Evolutionary conservation across 2,329 filamentous ascomycete genomes (phyloP).

Genomic region (Xylariaceae sp.): DNA sequence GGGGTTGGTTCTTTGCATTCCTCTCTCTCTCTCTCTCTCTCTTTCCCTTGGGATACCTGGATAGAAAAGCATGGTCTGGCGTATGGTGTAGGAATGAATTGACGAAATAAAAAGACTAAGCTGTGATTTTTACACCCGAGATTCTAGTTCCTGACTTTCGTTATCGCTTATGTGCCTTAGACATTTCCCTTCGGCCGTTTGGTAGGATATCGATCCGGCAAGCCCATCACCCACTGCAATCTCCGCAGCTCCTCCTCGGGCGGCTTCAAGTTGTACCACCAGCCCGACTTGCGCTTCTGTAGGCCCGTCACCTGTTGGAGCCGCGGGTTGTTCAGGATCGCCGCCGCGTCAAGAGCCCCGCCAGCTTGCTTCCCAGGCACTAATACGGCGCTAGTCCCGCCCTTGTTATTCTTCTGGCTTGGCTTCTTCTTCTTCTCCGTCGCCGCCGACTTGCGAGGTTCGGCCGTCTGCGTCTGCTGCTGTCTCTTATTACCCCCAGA

Average conservation of each 20-base stretch:
- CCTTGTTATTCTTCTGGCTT: not conserved
- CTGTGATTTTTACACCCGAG: slow-evolving; percentile 9
- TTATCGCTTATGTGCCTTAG: not conserved
- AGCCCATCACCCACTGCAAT: slow-evolving; percentile 26
- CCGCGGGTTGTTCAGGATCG: slow-evolving; percentile 22
- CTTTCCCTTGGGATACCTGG: slow-evolving; percentile 12
- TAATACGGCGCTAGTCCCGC: no score
- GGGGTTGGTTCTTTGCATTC: no score
- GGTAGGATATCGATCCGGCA: slow-evolving; percentile 27
- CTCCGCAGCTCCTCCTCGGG: slow-evolving; percentile 25
- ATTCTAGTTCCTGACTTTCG: not conserved
- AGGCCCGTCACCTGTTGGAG: slow-evolving; percentile 31
- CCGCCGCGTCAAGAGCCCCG: slow-evolving; percentile 14
- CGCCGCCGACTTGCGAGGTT: not conserved
- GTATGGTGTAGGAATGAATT: slow-evolving; percentile 10
- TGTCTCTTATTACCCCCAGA: not conserved
- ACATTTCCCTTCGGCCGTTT: slow-evolving; percentile 29
- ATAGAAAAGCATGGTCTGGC: slow-evolving; percentile 13
- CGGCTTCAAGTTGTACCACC: slow-evolving; percentile 18
- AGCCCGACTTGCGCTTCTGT: slow-evolving; percentile 19
- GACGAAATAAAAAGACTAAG: slow-evolving; percentile 14
- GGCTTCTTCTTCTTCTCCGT: not conserved
- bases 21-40: not conserved
- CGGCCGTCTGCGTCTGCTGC: not conserved
- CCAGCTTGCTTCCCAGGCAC: not conserved